These are phyloP conservation scores for Sporobolomyces roseus DNA, from an alignment of 768 basidiomycete species.

Conservation along the genomic window DNA sequence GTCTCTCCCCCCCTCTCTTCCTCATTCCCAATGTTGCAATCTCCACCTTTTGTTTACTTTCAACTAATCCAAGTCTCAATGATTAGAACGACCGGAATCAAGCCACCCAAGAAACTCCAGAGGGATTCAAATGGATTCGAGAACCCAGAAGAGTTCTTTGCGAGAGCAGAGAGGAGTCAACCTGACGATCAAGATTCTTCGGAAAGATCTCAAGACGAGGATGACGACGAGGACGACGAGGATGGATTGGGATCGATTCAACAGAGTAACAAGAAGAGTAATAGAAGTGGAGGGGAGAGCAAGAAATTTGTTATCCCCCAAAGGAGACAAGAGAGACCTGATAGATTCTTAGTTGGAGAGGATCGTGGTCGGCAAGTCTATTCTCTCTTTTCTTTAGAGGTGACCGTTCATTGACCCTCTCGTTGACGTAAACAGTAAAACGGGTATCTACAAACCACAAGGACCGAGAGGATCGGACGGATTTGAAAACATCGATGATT, in stretches of 20 bases:
- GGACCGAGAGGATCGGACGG: slow-evolving; percentile 42
- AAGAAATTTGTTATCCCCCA: too few relatives aligned
- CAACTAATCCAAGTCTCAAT: too few relatives aligned
- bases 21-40: not conserved
- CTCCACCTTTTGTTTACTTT: not conserved
- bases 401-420: too few relatives aligned
- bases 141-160: slow-evolving; percentile 30
- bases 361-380: slow-evolving; percentile 21
- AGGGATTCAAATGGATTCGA: slow-evolving; percentile 40
- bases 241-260: not conserved
- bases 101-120: slow-evolving; percentile 46
- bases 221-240: slow-evolving; percentile 1
- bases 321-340: slow-evolving; percentile 2
- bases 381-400: not conserved
- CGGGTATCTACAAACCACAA: slow-evolving; percentile 8
- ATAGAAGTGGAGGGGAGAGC: not conserved
- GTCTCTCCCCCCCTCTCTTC: not conserved
- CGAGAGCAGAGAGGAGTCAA: slow-evolving; percentile 5
- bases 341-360: slow-evolving; percentile 13
- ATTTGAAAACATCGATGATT: slow-evolving; percentile 48
- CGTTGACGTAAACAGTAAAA: slow-evolving; percentile 19
- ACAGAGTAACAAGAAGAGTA: slow-evolving; percentile 1
- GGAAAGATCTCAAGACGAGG: not conserved
- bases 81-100: slow-evolving; percentile 46
- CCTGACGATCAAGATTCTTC: not conserved